Percentiles rank a stretch among this genome's conserved stretches.
phyloP scores from a whole-genome alignment of 148 eudicot genomes.

The Fagopyrum esculentum region DNA sequence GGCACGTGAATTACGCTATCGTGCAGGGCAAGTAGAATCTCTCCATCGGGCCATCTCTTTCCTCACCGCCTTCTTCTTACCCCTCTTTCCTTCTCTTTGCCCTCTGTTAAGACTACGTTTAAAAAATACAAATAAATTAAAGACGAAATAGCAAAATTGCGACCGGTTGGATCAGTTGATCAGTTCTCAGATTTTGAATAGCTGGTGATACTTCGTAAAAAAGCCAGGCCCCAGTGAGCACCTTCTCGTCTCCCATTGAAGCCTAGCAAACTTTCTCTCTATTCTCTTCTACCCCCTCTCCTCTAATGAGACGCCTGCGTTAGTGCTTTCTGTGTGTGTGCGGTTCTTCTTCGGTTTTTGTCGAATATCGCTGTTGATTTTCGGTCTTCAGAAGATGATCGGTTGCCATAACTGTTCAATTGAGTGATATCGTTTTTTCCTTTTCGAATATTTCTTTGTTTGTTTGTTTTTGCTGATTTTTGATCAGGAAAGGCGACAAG shows the following conservation, averaged over 20 bases:
- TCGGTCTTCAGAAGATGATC: background rate
- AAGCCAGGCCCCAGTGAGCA: background rate
- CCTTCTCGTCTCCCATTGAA: slow-evolving; percentile 7
- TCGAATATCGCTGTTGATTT: background rate
- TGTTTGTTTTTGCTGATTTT: background rate
- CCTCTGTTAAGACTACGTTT: background rate
- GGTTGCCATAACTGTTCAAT: background rate
- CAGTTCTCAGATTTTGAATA: background rate
- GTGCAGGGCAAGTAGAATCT: slow-evolving; percentile 9
- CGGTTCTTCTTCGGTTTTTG: slow-evolving; percentile 2
- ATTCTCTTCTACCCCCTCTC: background rate
- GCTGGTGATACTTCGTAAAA: background rate
- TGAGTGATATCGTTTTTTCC: background rate
- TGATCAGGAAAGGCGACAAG: slow-evolving; percentile 19
- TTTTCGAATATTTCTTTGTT: background rate
- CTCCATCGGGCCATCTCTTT: background rate
- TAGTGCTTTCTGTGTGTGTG: background rate
- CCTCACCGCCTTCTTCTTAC: background rate
- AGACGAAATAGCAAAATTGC: background rate
- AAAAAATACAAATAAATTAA: background rate
- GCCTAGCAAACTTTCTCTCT: slow-evolving; percentile 1
- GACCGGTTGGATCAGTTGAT: slow-evolving; percentile 2
- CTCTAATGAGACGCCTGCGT: background rate
- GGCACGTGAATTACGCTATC: slow-evolving; percentile 19
- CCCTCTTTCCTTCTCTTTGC: background rate